Percentiles rank a stretch among this genome's conserved stretches.
phyloP scores from a whole-genome alignment of 108 stramenopile species.

The Seminavis robusta region DNA sequence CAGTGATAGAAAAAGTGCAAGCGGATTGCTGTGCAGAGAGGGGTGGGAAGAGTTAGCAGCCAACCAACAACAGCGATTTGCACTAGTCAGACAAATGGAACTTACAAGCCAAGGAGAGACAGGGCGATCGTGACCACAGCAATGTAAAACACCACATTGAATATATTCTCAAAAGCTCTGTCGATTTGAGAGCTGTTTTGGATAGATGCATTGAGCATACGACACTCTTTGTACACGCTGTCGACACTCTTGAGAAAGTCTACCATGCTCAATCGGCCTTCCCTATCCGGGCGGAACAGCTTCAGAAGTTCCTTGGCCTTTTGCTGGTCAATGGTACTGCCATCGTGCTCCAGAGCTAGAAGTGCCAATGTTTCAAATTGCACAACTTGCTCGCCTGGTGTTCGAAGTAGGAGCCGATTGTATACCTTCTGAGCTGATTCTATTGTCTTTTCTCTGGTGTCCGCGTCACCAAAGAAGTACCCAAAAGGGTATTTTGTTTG shows the following conservation, averaged over 20 bases:
- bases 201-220: constrained; percentile 60
- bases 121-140: constrained; percentile 37
- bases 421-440: constrained; percentile 56
- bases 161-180: constrained; percentile 22
- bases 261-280: constrained; percentile 41
- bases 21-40: constrained; percentile 17
- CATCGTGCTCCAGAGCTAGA: constrained; percentile 34
- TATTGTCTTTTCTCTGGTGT: constrained; percentile 52
- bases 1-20: constrained; percentile 34
- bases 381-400: constrained; percentile 13
- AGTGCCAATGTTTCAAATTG: constrained; percentile 53
- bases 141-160: constrained; percentile 58
- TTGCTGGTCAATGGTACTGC: constrained; percentile 29
- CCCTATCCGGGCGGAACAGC: constrained; percentile 45
- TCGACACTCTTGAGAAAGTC: constrained; percentile 64
- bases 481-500: constrained; percentile 52
- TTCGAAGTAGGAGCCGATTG: constrained; percentile 28
- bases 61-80: too few species aligned
- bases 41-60: background rate
- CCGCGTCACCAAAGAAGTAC: constrained; percentile 52
- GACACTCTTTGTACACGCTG: constrained; percentile 57
- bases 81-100: constrained; percentile 1
- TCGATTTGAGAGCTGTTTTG: constrained; percentile 65
- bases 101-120: constrained; percentile 26
- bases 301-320: constrained; percentile 51